phyloP scores from a whole-genome alignment of 257 asterid genomes.

The Scutellaria baicalensis region DNA sequence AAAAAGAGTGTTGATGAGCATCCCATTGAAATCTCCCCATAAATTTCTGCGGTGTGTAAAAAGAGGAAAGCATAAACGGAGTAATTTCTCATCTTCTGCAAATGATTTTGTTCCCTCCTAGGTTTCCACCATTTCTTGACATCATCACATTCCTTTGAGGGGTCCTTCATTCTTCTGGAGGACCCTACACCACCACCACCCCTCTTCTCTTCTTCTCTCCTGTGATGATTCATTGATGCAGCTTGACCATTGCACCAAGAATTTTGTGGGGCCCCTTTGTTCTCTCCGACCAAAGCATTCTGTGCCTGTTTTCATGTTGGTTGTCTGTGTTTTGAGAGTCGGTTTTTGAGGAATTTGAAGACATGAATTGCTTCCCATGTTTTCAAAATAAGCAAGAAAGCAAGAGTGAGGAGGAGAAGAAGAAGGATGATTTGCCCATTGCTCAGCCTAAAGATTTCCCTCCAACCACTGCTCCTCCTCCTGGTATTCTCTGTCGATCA shows the following conservation, averaged over 20 bases:
- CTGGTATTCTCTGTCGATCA: conserved; percentile 15
- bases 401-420: conserved; percentile 8
- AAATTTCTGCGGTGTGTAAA: conserved; percentile 37
- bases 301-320: background rate
- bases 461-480: conserved; percentile 20
- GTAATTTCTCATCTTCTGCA: conserved; percentile 17
- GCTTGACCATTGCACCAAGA: background rate
- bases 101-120: conserved; percentile 29
- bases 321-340: conserved; percentile 3
- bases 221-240: background rate
- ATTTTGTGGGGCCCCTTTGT: background rate
- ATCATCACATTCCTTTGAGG: conserved; percentile 20
- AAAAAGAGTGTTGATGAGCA: background rate
- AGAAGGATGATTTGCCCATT: conserved; percentile 25
- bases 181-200: conserved; percentile 27
- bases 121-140: conserved; percentile 26
- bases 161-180: conserved; percentile 80
- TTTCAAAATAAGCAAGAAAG: conserved; percentile 33
- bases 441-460: conserved; percentile 41
- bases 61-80: conserved; percentile 32
- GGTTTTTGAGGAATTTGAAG: conserved; percentile 23
- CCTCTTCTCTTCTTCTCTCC: background rate
- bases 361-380: conserved; percentile 86
- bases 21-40: conserved; percentile 42
- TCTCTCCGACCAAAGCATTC: background rate